Evolutionary conservation across 1,139 yeast genomes (phyloP).

Genomic region (Debaryomycetaceae sp.): DNA sequence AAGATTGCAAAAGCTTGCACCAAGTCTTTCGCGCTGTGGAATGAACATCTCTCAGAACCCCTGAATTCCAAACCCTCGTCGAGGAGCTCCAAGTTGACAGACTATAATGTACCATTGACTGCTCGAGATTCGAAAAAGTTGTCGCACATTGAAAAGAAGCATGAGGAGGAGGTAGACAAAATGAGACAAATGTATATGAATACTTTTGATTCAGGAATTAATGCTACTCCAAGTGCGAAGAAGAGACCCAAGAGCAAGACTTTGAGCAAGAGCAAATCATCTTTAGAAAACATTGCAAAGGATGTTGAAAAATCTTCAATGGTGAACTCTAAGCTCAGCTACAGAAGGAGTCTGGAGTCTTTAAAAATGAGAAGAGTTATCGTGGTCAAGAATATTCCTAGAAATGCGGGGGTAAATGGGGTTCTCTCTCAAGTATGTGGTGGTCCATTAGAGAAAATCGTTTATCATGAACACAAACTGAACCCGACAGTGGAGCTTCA

Average conservation of each 20-base stretch:
- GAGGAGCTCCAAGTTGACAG: conserved; percentile 11
- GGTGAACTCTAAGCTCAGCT: neutral
- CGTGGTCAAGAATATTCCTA: conserved; percentile 16
- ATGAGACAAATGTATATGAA: conserved; percentile 2
- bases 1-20: conserved; percentile 19
- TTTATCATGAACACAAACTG: conserved; percentile 15
- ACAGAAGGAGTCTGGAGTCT: conserved; percentile 1
- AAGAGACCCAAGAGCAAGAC: conserved; percentile 1
- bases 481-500: conserved; percentile 40
- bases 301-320: conserved; percentile 1
- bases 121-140: conserved; percentile 2
- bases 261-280: conserved; percentile 10
- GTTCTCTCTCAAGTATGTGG: conserved; percentile 63
- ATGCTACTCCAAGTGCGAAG: neutral
- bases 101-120: neutral
- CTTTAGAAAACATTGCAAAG: conserved; percentile 13
- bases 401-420: conserved; percentile 41
- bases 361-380: conserved; percentile 11
- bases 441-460: conserved; percentile 66
- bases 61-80: conserved; percentile 1
- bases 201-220: conserved; percentile 1
- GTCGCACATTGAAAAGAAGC: conserved; percentile 6
- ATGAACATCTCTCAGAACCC: conserved; percentile 2
- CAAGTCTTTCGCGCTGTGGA: conserved; percentile 15
- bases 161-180: conserved; percentile 8